Base-by-base conservation (phyloP, 2,329 filamentous ascomycete species). In the Corinectria fuckeliana region DNA sequence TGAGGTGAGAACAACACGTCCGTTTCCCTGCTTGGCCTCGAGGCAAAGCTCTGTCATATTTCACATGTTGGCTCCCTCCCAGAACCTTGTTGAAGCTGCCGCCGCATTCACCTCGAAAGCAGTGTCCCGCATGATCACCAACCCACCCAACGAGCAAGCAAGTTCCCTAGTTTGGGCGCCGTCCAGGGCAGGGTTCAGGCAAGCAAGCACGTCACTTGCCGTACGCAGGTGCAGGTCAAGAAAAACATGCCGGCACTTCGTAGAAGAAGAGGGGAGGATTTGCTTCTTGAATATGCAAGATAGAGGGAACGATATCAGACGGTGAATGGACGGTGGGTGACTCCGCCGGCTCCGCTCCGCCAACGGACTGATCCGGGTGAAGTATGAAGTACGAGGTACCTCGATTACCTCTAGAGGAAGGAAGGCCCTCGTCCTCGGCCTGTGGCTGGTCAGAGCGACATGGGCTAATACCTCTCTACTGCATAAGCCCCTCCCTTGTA, bases 331-430 rank as follows among this genome's bases (percentile, higher is more conserved):
- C 11, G 53, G 25, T 49, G 47, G 45, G 13, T 20, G 28, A 18
- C 14, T 36, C 32, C n/a, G n/a, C 32, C 32, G 38, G 34, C 53
- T 42, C 53, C 38, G 45, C 53, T 41, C 53, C 53, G 39, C 44
- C 36, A 50, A 50, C 55, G 49, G 55, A 52, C 55, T 48, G 41
- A 25, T 58, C 55, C 49, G 55, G 55, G 34, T 52, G 25, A 34
- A 32, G 48, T 39, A 50, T 23, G 42, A 30, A 16, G 14, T 8
- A 13, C 18, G 50, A 54, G 47, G 54, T 50, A 49, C 42, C 23
- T 39, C 32, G 47, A 51, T 58, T 54, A 38, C 56, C 56, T 55
- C 56, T 58, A 53, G 55, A 58, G 55, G 55, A 58, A 52, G 55
- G 55, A 38, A 55, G 41, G 54, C 36, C 32, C 58, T 57, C 52